Conservation (phyloP, 192 early-diverging fungal species). For the Irineochytrium annulatum region DNA sequence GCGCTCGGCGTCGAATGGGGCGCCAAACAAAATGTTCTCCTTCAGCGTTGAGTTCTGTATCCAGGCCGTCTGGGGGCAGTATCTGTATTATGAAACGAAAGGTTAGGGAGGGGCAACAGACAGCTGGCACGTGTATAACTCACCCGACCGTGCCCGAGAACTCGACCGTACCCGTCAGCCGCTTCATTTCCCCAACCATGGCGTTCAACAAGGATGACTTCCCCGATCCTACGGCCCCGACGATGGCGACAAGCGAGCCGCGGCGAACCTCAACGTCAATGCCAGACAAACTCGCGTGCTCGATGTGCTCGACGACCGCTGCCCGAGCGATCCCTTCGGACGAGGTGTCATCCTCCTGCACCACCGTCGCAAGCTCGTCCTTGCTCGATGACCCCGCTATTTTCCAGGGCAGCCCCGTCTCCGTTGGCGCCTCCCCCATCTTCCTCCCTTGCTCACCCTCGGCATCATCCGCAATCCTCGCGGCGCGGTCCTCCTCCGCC, state of each 20-base stretch:
- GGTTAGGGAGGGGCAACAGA: constrained; percentile 46
- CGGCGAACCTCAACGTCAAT: constrained; percentile 46
- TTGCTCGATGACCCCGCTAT: constrained; percentile 7
- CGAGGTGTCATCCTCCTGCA: background rate
- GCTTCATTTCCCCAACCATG: constrained; percentile 78
- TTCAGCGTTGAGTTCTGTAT: constrained; percentile 60
- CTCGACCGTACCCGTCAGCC: constrained; percentile 48
- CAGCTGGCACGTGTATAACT: constrained; percentile 75
- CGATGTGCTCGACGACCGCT: too few relatives aligned
- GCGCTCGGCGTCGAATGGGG: constrained; percentile 47
- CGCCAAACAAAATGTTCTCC: constrained; percentile 69
- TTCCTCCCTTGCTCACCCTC: constrained; percentile 11
- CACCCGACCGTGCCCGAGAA: constrained; percentile 71
- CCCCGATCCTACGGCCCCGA: constrained; percentile 77
- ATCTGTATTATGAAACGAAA: constrained; percentile 56
- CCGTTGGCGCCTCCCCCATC: constrained; percentile 22
- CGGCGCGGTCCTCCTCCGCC: background rate
- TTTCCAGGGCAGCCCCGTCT: background rate
- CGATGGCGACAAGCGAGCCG: constrained; percentile 69
- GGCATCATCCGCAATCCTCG: too few relatives aligned
- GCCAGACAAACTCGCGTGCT: constrained; percentile 6
- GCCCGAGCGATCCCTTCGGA: background rate
- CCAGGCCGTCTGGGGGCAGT: constrained; percentile 69
- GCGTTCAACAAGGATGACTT: constrained; percentile 79
- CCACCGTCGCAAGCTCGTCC: background rate